Percentiles rank a stretch among this genome's conserved stretches.
These are phyloP conservation scores for Oryza punctata DNA, from an alignment of 176 grass and related monocot genomes.

Conservation along the genomic window DNA sequence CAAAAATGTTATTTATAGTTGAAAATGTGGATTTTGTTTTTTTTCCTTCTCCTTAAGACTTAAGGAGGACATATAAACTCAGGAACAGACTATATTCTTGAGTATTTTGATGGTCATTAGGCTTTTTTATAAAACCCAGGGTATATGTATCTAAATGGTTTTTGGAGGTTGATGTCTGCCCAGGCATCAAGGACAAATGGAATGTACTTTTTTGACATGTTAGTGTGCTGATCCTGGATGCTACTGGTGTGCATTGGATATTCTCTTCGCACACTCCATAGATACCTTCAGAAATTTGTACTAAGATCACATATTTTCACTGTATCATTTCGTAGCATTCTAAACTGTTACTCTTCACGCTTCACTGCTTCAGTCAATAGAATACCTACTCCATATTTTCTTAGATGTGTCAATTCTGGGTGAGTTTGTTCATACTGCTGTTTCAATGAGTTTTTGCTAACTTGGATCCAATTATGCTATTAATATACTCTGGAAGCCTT, in stretches of 20 bases:
- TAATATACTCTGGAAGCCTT: neutral
- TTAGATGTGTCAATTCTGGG: neutral
- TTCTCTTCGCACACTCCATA: neutral
- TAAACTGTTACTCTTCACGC: neutral
- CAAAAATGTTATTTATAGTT: neutral
- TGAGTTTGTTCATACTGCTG: neutral
- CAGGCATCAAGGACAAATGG: neutral
- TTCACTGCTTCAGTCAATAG: neutral
- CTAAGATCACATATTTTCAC: neutral
- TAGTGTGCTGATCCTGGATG: slow-evolving; percentile 19
- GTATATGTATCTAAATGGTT: neutral
- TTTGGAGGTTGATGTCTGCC: slow-evolving; percentile 18
- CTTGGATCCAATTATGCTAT: neutral
- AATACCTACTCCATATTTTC: neutral
- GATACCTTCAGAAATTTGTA: neutral
- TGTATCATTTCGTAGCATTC: neutral
- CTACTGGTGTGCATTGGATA: neutral
- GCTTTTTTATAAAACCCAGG: neutral
- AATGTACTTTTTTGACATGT: neutral
- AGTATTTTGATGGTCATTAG: too few relatives aligned
- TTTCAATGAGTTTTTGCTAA: neutral
- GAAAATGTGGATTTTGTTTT: neutral
- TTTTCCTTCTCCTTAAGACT: neutral
- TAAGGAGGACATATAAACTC: neutral
- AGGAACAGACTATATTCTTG: neutral